Base-by-base conservation (phyloP, 169 alveolate genomes). In the Plasmodium gaboni region DNA sequence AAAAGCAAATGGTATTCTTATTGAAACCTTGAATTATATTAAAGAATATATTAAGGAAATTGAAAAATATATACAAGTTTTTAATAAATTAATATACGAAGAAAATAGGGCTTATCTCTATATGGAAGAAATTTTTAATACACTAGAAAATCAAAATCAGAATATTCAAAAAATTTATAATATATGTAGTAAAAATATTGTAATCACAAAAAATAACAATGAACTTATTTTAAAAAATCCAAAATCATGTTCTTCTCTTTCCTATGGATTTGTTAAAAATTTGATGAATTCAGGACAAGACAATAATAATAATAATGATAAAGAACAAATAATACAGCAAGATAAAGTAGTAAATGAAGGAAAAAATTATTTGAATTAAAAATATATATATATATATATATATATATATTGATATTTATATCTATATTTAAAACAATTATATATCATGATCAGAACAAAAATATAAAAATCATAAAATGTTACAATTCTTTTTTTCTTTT, bases 31-130 rank as follows among this genome's bases (percentile, higher is more conserved):
- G 46, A 83, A 32, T 8, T 42, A 67, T 68, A 83, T 83, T 59
- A 83, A 83, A 83, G 86, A 83, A 61, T 69, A 68, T 71, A 59
- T 83, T 68, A 83, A 83, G 44, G 91, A 83, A 83, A 83, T 83
- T 68, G 68, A 83, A 83, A 83, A 83, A 48, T 83, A 83, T 71
- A 83, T 83, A 19, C 38, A 69, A 44, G 24, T 83, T 22, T 69
- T 83, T 83, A 83, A 83, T 65, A 83, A 67, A 26, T 72, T 83
- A 51, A 68, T 83, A 12, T 46, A 67, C 59, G 91, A 83, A 71
- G 91, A 83, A 53, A 83, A 68, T 26, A 83, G 48, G 28, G 91
- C 91, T 26, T 67, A 67, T 69, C 44, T 57, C 2, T 68, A 57
- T 68, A 51, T 83, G 22, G 85, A 83, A 61, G 73, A 83, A 38